Evolutionary conservation across 768 basidiomycete genomes (phyloP).

Genomic region (Mycena kentingensis): DNA sequence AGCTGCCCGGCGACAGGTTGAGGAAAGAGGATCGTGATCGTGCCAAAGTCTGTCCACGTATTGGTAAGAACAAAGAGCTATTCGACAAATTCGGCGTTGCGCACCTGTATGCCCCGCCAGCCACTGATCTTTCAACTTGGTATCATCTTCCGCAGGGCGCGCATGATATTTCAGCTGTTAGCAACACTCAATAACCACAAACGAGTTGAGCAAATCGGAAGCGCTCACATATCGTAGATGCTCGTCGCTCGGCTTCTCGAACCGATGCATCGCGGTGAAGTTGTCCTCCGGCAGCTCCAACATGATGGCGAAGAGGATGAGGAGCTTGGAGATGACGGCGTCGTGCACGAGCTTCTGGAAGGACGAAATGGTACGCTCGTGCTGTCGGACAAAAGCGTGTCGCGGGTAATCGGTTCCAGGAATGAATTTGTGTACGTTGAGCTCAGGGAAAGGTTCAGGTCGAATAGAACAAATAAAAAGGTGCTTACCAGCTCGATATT

Average conservation of each 20-base stretch:
- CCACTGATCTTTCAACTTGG: constrained; percentile 45
- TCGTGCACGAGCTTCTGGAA: constrained; percentile 34
- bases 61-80: neutral
- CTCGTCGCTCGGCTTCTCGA: constrained; percentile 34
- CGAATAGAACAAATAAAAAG: neutral
- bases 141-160: constrained; percentile 41
- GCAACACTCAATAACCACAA: neutral
- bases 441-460: neutral
- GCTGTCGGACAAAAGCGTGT: constrained; percentile 25
- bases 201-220: neutral
- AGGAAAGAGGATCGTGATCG: constrained; percentile 31
- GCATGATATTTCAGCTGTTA: constrained; percentile 38
- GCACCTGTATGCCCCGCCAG: constrained; percentile 48
- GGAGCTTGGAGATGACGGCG: constrained; percentile 31
- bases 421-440: constrained; percentile 40
- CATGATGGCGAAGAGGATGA: constrained; percentile 39
- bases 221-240: constrained; percentile 32
- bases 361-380: constrained; percentile 29
- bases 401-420: constrained; percentile 21
- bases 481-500: constrained; percentile 33
- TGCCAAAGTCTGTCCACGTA: constrained; percentile 3
- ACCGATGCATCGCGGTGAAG: constrained; percentile 42
- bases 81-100: neutral
- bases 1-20: constrained; percentile 34
- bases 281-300: constrained; percentile 51